Base-by-base conservation (phyloP, 768 basidiomycete genomes). In the Cystobasidiopsis lactophilus region DNA sequence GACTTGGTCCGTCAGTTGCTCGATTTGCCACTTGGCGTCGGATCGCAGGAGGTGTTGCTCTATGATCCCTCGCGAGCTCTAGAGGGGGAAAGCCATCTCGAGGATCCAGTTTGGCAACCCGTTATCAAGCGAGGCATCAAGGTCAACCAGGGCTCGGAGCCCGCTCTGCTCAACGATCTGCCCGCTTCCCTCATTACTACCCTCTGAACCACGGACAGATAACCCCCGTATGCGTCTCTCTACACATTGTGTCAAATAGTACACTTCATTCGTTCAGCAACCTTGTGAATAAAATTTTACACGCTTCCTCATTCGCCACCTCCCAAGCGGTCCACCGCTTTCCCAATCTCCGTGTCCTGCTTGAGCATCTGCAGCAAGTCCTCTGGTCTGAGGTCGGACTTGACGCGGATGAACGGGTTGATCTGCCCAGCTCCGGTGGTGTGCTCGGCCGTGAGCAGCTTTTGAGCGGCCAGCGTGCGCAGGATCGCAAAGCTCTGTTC, bases 331-430 rank as follows among this genome's bases (percentile, higher is more conserved):
- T n/a, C n/a, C n/a, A n/a, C n/a, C n/a, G n/a, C n/a, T n/a, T n/a
- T n/a, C n/a, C 29, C 35, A 27, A 57, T 40, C 27, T 38, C 23
- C 5, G 29, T 27, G 39, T 62, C 61, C 54, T 62, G 57, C 49
- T 55, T 41, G 26, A 63, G 37, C 10, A 55, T 55, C 16, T 53
- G 56, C 29, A 57, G 60, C 26, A 63, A 29, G 30, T 63, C 62
- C 5, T 58, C 59, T 29, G 60, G 59, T 3, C 57, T 49, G 18
- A 63, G 57, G n/a, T 27, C 31, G 9, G 54, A 38, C 49, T 58
- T n/a, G 3, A 60, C 56, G 1, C 55, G 48, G 53, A 59, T 59
- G 31, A 59, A 62, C 26, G 59, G 57, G 45, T 62, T 60, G 11
- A 54, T 26, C 16, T 57, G n/a, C n/a, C n/a, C n/a, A n/a, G n/a